Conservation (phyloP, 495 filamentous ascomycete genomes). For the Xylaria bambusicola region DNA sequence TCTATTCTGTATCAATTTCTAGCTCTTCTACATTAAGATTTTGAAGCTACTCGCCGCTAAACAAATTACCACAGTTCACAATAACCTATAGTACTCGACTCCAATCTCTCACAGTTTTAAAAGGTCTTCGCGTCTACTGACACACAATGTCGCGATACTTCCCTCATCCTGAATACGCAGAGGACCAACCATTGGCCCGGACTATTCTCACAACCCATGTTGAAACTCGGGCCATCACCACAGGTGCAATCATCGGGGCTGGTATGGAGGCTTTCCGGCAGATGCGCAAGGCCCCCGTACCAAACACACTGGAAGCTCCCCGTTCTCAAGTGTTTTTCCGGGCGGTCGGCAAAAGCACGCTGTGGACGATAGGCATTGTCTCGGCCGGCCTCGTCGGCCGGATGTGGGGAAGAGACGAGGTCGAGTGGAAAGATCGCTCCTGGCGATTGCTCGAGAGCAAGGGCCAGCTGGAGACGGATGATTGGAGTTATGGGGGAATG, state of each 20-base stretch:
- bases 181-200: conserved; percentile 57
- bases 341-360: conserved; percentile 36
- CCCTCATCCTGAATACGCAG: conserved; percentile 57
- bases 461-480: conserved; percentile 55
- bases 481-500: conserved; percentile 47
- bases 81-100: too few relatives aligned
- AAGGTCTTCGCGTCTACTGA: not conserved
- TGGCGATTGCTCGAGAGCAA: conserved; percentile 60
- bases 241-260: conserved; percentile 48
- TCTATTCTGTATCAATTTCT: too few relatives aligned
- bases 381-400: conserved; percentile 39
- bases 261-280: conserved; percentile 22
- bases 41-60: not conserved
- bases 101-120: not conserved
- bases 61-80: too few relatives aligned
- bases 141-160: conserved; percentile 52
- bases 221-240: conserved; percentile 53
- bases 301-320: not conserved
- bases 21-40: not conserved
- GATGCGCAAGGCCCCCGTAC: conserved; percentile 13
- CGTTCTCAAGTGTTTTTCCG: conserved; percentile 23
- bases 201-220: conserved; percentile 60
- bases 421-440: conserved; percentile 64
- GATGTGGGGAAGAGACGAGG: conserved; percentile 57
- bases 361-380: conserved; percentile 32